A percentile compares a stretch with the other conserved stretches of the same genome.
Evolutionary conservation across 169 alveolate species (phyloP).

Genomic region (Cystoisospora suis): DNA sequence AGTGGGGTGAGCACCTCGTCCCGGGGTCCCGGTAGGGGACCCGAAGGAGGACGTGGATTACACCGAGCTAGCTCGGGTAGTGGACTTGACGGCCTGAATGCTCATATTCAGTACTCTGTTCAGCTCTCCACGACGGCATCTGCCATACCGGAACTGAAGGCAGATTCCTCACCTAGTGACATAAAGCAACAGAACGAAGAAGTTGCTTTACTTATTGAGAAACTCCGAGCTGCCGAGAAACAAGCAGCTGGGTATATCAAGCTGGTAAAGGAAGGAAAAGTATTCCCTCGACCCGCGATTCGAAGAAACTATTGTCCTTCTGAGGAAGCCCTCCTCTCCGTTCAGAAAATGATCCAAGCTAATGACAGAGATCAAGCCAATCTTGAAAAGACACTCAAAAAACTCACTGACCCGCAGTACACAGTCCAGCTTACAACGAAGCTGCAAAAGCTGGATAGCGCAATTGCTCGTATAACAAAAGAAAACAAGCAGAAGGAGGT

Average conservation of each 20-base stretch:
- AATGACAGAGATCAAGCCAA: not conserved
- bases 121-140: not conserved
- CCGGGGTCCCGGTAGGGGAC: not conserved
- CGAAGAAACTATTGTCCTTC: conserved; percentile 2
- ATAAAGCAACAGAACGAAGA: not conserved
- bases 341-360: not conserved
- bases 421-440: not conserved
- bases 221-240: not conserved
- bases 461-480: not conserved
- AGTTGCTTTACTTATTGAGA: not conserved
- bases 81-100: too few relatives aligned
- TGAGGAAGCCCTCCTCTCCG: not conserved
- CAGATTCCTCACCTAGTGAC: not conserved
- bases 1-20: not conserved
- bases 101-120: not conserved
- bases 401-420: not conserved
- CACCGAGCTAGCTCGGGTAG: too few relatives aligned
- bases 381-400: not conserved
- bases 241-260: not conserved
- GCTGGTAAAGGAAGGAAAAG: not conserved
- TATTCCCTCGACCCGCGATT: not conserved
- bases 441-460: not conserved
- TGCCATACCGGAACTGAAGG: not conserved
- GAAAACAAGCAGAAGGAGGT: not conserved
- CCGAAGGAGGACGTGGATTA: too few relatives aligned